Evolutionary conservation across 2,329 filamentous ascomycete genomes (phyloP).

Genomic region (Rhinocladiella similis): DNA sequence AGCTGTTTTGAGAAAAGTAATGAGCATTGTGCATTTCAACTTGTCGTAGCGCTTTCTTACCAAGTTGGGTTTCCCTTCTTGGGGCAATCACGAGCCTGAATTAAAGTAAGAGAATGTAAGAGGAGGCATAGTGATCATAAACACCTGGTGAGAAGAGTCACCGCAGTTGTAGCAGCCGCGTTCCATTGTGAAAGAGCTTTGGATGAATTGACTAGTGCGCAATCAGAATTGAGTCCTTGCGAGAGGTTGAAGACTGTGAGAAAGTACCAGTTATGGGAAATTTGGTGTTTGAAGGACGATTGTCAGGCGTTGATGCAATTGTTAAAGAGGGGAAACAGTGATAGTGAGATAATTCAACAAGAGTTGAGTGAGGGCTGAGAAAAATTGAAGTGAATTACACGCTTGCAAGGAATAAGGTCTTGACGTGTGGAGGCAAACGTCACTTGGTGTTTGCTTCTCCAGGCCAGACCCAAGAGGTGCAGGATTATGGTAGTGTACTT

Average conservation of each 20-base stretch:
- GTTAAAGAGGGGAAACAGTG: background rate
- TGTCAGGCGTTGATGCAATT: background rate
- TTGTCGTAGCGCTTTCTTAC: slow-evolving; percentile 50
- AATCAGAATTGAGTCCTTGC: background rate
- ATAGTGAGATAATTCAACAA: background rate
- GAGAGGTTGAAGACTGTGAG: background rate
- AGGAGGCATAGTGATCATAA: slow-evolving; percentile 6
- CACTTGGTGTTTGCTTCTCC: background rate
- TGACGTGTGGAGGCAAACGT: background rate
- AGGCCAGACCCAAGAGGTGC: background rate
- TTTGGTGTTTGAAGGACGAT: background rate
- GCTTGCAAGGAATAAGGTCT: background rate
- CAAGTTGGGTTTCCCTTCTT: slow-evolving; percentile 80
- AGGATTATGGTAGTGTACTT: background rate
- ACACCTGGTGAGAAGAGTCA: slow-evolving; percentile 29
- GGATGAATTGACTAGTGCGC: background rate
- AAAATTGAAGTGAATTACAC: background rate
- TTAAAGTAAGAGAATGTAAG: slow-evolving; percentile 23
- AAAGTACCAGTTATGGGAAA: background rate
- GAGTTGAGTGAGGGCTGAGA: background rate
- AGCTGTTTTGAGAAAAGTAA: slow-evolving; percentile 52
- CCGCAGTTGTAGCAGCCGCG: slow-evolving; percentile 62
- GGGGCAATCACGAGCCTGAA: slow-evolving; percentile 79
- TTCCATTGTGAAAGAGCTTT: slow-evolving; percentile 43
- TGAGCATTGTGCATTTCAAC: slow-evolving; percentile 19